Percentiles rank a stretch among this genome's conserved stretches.
These are phyloP conservation scores for Candida ponderosae DNA, from an alignment of 805 yeast species.

Conservation along the genomic window DNA sequence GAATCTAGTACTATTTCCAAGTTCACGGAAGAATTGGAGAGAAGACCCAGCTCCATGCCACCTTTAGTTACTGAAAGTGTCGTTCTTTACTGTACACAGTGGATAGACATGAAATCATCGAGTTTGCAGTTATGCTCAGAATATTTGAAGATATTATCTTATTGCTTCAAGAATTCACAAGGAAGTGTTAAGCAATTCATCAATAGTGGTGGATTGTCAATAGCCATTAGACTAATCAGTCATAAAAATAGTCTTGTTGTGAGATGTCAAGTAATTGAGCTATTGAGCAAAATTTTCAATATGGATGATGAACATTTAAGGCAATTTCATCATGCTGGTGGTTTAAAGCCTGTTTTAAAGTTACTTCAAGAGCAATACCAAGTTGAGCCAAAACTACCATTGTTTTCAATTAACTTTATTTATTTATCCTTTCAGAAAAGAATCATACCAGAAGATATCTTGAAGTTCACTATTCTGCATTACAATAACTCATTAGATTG, in stretches of 20 bases:
- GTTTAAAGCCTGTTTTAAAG: conserved; percentile 30
- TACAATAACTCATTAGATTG: conserved; percentile 28
- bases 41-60: too few relatives aligned
- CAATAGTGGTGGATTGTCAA: conserved; percentile 14
- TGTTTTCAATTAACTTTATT: conserved; percentile 29
- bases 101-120: not conserved
- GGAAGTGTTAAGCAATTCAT: conserved; percentile 1
- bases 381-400: conserved; percentile 28
- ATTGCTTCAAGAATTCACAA: not conserved
- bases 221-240: conserved; percentile 3
- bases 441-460: conserved; percentile 30
- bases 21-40: not conserved
- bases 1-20: too few relatives aligned
- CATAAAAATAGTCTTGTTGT: not conserved
- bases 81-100: not conserved
- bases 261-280: conserved; percentile 1
- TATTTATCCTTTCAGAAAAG: conserved; percentile 27
- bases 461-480: conserved; percentile 33
- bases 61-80: not conserved
- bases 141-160: not conserved
- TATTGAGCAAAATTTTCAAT: conserved; percentile 13
- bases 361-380: conserved; percentile 39
- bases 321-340: conserved; percentile 38
- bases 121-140: not conserved
- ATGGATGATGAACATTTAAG: conserved; percentile 24